phyloP scores from a whole-genome alignment of 192 early-diverging fungal genomes.

The Entomortierella chlamydospora region DNA sequence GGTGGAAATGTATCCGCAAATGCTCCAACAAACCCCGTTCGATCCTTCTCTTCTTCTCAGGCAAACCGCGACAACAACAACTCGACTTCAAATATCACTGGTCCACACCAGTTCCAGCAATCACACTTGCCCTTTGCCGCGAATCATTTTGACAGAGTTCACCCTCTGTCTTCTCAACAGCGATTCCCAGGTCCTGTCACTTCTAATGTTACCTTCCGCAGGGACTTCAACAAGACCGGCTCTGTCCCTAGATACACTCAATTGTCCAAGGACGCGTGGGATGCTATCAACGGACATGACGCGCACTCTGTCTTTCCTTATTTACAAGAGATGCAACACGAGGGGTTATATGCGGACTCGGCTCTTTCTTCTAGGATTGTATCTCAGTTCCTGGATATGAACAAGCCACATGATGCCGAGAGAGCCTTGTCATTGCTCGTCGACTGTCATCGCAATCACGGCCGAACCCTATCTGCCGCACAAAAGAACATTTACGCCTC shows the following conservation, averaged over 20 bases:
- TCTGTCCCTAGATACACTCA: slow-evolving; percentile 19
- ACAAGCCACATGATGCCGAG: slow-evolving; percentile 42
- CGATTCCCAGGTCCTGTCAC: slow-evolving; percentile 26
- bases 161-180: slow-evolving; percentile 15
- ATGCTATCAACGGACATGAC: slow-evolving; percentile 43
- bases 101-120: slow-evolving; percentile 25
- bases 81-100: slow-evolving; percentile 5
- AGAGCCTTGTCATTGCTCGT: slow-evolving; percentile 45
- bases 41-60: slow-evolving; percentile 49
- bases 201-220: slow-evolving; percentile 19
- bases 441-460: slow-evolving; percentile 35
- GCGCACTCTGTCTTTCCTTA: slow-evolving; percentile 33
- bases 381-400: slow-evolving; percentile 37
- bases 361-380: slow-evolving; percentile 40
- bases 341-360: slow-evolving; percentile 39
- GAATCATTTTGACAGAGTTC: not conserved
- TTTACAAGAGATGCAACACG: slow-evolving; percentile 42
- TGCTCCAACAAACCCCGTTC: slow-evolving; percentile 35
- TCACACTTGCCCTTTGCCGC: slow-evolving; percentile 9
- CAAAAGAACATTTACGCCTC: slow-evolving; percentile 41
- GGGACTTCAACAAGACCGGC: slow-evolving; percentile 2
- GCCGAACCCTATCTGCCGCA: slow-evolving; percentile 14
- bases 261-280: slow-evolving; percentile 36
- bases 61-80: slow-evolving; percentile 35
- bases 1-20: slow-evolving; percentile 28